Conservation (phyloP, 129 eudicot genomes). For the Saposhnikovia divaricata region DNA sequence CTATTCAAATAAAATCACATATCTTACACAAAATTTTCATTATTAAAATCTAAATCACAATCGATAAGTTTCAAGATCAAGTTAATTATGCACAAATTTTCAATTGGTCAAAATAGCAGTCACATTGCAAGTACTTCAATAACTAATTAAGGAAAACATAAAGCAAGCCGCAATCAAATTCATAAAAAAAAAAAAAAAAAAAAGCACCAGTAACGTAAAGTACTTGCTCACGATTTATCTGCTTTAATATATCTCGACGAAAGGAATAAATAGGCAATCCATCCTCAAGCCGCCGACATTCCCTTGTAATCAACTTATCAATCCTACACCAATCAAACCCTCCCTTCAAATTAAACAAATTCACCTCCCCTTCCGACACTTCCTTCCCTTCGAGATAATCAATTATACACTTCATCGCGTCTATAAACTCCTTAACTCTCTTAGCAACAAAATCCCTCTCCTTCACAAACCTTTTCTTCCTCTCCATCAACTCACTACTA, state of each 20-base stretch:
- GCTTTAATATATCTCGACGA: slow-evolving; percentile 44
- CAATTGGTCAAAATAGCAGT: not conserved
- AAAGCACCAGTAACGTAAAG: not conserved
- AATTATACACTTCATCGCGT: slow-evolving; percentile 41
- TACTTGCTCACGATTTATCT: slow-evolving; percentile 56
- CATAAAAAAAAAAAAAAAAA: not conserved
- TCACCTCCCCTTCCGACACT: not conserved
- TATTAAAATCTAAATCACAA: not conserved
- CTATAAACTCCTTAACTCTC: slow-evolving; percentile 50
- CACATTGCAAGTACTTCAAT: not conserved
- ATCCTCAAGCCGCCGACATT: slow-evolving; percentile 63
- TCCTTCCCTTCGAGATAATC: slow-evolving; percentile 40
- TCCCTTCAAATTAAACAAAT: slow-evolving; percentile 31
- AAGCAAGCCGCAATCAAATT: not conserved
- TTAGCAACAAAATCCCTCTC: slow-evolving; percentile 33
- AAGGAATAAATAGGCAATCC: slow-evolving; percentile 74
- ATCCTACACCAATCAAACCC: slow-evolving; percentile 50
- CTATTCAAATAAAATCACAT: not conserved
- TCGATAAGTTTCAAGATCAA: not conserved
- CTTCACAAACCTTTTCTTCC: slow-evolving; percentile 24
- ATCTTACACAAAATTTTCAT: not conserved
- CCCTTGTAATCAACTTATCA: slow-evolving; percentile 53
- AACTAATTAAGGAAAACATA: not conserved
- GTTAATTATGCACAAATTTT: not conserved
- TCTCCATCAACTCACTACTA: slow-evolving; percentile 23